Percentiles rank a stretch among this genome's conserved stretches.
phyloP scores from a whole-genome alignment of 169 alveolate genomes.

The Eimeria maxima region DNA sequence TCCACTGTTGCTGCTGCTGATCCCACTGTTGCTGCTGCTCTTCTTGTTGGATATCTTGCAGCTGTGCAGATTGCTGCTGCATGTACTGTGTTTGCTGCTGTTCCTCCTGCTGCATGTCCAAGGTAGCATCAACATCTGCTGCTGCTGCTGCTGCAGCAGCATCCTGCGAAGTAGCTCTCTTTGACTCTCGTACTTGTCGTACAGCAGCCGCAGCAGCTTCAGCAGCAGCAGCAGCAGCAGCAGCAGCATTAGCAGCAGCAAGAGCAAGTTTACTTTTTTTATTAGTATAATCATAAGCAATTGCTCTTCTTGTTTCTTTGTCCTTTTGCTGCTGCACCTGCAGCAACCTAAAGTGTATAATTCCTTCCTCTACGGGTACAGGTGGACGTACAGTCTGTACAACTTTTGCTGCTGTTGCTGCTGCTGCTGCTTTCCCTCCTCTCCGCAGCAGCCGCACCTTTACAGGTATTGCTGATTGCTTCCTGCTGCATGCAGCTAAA shows the following conservation, averaged over 20 bases:
- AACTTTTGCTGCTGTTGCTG: too few species aligned
- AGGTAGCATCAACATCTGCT: not conserved
- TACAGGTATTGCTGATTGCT: not conserved
- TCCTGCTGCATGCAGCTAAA: not conserved
- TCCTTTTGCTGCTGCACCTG: conserved; percentile 45
- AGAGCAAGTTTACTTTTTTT: not conserved
- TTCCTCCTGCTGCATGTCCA: not conserved
- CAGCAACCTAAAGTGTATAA: not conserved
- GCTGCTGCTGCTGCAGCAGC: not conserved
- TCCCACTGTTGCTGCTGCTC: conserved; percentile 8
- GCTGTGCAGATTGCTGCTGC: conserved; percentile 15
- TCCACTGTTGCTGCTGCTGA: not conserved
- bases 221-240: conserved; percentile 37
- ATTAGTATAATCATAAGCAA: not conserved
- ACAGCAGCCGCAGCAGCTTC: not conserved
- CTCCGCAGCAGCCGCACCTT: conserved; percentile 53
- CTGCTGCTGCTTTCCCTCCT: not conserved
- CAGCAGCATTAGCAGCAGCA: conserved; percentile 4
- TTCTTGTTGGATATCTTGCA: not conserved
- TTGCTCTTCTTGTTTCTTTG: not conserved
- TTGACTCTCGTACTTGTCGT: not conserved
- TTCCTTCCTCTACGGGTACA: not conserved
- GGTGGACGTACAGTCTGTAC: not conserved
- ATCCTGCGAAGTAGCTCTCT: not conserved
- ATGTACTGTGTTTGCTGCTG: not conserved